Conservation (phyloP, 495 filamentous ascomycete genomes). For the Saxophila tyrrhenica region DNA sequence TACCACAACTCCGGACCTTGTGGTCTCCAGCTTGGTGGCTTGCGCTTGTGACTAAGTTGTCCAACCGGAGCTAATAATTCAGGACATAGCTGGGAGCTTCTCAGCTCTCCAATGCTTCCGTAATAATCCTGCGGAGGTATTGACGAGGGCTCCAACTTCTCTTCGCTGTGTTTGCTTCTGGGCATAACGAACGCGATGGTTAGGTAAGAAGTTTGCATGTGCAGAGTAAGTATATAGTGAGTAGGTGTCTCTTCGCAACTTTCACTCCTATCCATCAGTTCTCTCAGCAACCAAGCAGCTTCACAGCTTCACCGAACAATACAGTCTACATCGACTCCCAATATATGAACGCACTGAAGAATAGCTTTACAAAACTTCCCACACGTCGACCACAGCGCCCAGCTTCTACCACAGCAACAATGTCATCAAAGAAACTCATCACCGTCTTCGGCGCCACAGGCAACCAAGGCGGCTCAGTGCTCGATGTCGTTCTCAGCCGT, state of each 20-base stretch:
- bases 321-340: background rate
- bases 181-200: background rate
- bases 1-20: too few species aligned
- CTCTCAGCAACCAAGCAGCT: too few species aligned
- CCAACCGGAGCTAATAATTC: background rate
- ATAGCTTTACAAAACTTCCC: background rate
- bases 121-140: background rate
- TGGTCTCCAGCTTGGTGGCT: too few species aligned
- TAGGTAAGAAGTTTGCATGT: background rate
- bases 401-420: background rate
- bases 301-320: too few species aligned
- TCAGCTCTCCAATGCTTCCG: background rate
- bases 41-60: background rate
- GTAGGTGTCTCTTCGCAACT: too few species aligned
- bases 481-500: constrained; percentile 40
- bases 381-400: background rate
- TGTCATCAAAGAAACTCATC: constrained; percentile 33
- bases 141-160: background rate
- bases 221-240: too few species aligned
- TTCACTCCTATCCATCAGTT: too few species aligned
- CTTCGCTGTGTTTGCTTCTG: background rate
- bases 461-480: constrained; percentile 48
- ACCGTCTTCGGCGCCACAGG: constrained; percentile 54
- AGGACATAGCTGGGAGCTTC: background rate
- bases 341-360: background rate